These are phyloP conservation scores for Suhomyces coccinellae DNA, from an alignment of 1,139 yeast genomes.

Conservation along the genomic window DNA sequence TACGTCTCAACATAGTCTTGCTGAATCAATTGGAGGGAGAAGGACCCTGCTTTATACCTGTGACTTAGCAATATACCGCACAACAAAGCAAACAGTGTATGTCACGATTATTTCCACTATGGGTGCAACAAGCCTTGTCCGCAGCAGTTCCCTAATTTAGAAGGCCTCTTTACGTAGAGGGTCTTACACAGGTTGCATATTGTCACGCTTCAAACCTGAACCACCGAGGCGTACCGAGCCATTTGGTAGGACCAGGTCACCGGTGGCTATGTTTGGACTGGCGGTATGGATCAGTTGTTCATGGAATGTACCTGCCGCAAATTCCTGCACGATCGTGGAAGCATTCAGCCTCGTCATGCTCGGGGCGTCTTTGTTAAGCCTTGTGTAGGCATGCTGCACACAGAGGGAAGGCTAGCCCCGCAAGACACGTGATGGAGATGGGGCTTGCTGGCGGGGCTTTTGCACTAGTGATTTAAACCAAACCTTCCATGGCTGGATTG, in stretches of 20 bases:
- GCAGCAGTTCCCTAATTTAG: background rate
- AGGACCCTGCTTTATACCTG: background rate
- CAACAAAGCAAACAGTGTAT: background rate
- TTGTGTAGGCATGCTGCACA: background rate
- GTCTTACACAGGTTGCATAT: too few relatives aligned
- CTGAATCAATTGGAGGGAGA: background rate
- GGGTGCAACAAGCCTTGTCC: conserved; percentile 1
- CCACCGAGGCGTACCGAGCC: too few relatives aligned
- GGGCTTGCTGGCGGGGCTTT: background rate
- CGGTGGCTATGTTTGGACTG: too few relatives aligned
- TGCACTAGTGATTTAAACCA: background rate
- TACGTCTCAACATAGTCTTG: conserved; percentile 16
- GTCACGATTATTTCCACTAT: too few relatives aligned
- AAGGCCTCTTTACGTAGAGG: too few relatives aligned
- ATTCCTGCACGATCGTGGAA: background rate
- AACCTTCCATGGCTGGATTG: background rate
- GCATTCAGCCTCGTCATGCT: conserved; percentile 4
- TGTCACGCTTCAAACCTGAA: too few relatives aligned
- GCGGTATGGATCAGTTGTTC: too few relatives aligned
- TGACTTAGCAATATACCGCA: background rate
- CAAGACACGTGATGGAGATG: background rate
- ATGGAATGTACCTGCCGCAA: background rate
- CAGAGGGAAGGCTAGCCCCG: background rate
- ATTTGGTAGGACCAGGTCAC: too few relatives aligned
- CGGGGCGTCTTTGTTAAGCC: background rate